A percentile compares a stretch with the other conserved stretches of the same genome.
Evolutionary conservation across 2,329 filamentous ascomycete genomes (phyloP).

Genomic region (Ophiosphaerella korrae): DNA sequence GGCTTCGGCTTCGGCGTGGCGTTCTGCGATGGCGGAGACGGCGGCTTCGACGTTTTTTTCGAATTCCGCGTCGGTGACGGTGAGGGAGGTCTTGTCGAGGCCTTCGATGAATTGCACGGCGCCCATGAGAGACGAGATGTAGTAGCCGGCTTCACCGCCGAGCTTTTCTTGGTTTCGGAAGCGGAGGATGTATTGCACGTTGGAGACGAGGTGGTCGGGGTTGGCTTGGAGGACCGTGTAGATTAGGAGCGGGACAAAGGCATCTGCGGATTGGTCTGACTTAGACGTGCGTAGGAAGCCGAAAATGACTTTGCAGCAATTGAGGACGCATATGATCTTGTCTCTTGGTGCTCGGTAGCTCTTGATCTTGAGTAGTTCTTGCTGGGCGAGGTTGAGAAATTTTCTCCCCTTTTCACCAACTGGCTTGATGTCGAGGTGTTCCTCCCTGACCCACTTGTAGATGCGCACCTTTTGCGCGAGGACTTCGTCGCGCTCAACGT

Average conservation of each 20-base stretch:
- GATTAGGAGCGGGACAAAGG: slow-evolving; percentile 87
- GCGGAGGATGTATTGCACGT: slow-evolving; percentile 95
- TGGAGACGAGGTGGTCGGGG: slow-evolving; percentile 93
- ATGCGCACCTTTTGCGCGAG: slow-evolving; percentile 95
- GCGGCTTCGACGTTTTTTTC: slow-evolving; percentile 95
- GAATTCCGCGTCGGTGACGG: slow-evolving; percentile 93
- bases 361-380: slow-evolving; percentile 95
- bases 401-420: slow-evolving; percentile 84
- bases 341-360: slow-evolving; percentile 95
- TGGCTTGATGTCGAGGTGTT: slow-evolving; percentile 88
- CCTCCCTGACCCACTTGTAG: slow-evolving; percentile 91
- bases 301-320: slow-evolving; percentile 99
- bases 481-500: slow-evolving; percentile 95
- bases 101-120: slow-evolving; percentile 97
- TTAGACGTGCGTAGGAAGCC: slow-evolving; percentile 90
- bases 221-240: slow-evolving; percentile 95
- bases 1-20: slow-evolving; percentile 60
- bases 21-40: slow-evolving; percentile 93
- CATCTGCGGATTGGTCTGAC: slow-evolving; percentile 92
- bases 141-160: slow-evolving; percentile 96
- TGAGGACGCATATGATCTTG: slow-evolving; percentile 97
- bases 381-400: slow-evolving; percentile 86
- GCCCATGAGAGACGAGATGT: slow-evolving; percentile 94
- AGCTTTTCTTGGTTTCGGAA: slow-evolving; percentile 98
- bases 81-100: slow-evolving; percentile 89